These are phyloP conservation scores for Yarrowia osloensis DNA, from an alignment of 805 yeast species.

Conservation along the genomic window DNA sequence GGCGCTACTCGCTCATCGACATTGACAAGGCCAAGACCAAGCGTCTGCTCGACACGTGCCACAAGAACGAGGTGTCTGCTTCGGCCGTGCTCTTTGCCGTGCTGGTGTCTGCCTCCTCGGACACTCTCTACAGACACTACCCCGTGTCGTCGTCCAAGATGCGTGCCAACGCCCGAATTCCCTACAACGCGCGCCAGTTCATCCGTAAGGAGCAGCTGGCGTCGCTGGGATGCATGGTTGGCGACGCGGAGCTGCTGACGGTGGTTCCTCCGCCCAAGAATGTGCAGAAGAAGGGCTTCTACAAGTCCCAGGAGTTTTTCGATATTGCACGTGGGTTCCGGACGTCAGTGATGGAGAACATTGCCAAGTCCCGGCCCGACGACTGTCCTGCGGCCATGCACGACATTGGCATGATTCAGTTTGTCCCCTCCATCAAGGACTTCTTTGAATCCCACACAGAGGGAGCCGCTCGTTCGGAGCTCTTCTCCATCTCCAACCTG, in stretches of 20 bases:
- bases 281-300: constrained; percentile 20
- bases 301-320: background rate
- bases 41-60: background rate
- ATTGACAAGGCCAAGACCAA: constrained; percentile 12
- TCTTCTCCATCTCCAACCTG: constrained; percentile 21
- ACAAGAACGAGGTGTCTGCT: constrained; percentile 6
- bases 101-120: constrained; percentile 7
- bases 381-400: constrained; percentile 24
- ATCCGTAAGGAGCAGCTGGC: constrained; percentile 56
- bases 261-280: constrained; percentile 17
- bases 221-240: constrained; percentile 14
- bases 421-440: constrained; percentile 12
- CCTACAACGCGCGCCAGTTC: constrained; percentile 86
- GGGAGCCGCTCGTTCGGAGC: constrained; percentile 20
- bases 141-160: constrained; percentile 17
- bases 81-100: constrained; percentile 16
- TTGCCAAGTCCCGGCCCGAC: constrained; percentile 5
- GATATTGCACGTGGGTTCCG: constrained; percentile 11
- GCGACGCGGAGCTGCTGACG: constrained; percentile 9
- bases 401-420: constrained; percentile 21
- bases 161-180: constrained; percentile 57
- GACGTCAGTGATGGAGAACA: background rate
- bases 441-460: constrained; percentile 20
- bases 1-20: constrained; percentile 12
- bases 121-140: constrained; percentile 17